phyloP scores from a whole-genome alignment of 495 filamentous ascomycete species.

The Jackrogersella minutella region DNA sequence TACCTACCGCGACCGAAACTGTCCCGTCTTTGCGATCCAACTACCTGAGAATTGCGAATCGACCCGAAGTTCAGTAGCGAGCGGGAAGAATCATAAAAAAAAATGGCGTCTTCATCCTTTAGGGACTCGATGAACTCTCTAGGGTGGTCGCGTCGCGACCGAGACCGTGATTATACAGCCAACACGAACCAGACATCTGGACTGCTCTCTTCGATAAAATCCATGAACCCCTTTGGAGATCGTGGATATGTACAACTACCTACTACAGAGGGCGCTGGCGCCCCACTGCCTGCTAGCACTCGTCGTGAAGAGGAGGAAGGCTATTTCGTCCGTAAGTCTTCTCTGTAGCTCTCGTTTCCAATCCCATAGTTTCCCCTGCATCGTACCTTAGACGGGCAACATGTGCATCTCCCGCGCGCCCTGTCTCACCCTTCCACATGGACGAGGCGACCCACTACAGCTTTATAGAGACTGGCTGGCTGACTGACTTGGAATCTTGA shows the following conservation, averaged over 20 bases:
- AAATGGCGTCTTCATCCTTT: slow-evolving; percentile 91
- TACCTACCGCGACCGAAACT: slow-evolving; percentile 23
- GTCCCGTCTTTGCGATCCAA: slow-evolving; percentile 21
- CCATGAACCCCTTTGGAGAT: slow-evolving; percentile 86
- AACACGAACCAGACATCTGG: slow-evolving; percentile 76
- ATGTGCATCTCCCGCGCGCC: slow-evolving; percentile 52
- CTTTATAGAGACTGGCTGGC: slow-evolving; percentile 43
- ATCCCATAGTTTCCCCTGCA: slow-evolving; percentile 38
- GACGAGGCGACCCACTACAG: slow-evolving; percentile 36
- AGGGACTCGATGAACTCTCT: slow-evolving; percentile 92
- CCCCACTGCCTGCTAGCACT: slow-evolving; percentile 83
- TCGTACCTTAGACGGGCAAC: slow-evolving; percentile 44
- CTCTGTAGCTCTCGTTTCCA: slow-evolving; percentile 22
- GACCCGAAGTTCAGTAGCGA: not conserved
- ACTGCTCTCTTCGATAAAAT: slow-evolving; percentile 81
- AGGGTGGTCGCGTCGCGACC: slow-evolving; percentile 90
- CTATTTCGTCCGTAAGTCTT: slow-evolving; percentile 92
- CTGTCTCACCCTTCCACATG: slow-evolving; percentile 52
- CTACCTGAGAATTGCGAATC: slow-evolving; percentile 14
- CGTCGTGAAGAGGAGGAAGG: slow-evolving; percentile 93
- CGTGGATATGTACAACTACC: slow-evolving; percentile 92
- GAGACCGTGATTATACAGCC: slow-evolving; percentile 70
- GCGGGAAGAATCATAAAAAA: slow-evolving; percentile 12
- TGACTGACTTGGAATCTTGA: slow-evolving; percentile 46
- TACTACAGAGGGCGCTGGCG: slow-evolving; percentile 81